Evolutionary conservation across 495 filamentous ascomycete species (phyloP).

Genomic region (Penicillium diatomitis): DNA sequence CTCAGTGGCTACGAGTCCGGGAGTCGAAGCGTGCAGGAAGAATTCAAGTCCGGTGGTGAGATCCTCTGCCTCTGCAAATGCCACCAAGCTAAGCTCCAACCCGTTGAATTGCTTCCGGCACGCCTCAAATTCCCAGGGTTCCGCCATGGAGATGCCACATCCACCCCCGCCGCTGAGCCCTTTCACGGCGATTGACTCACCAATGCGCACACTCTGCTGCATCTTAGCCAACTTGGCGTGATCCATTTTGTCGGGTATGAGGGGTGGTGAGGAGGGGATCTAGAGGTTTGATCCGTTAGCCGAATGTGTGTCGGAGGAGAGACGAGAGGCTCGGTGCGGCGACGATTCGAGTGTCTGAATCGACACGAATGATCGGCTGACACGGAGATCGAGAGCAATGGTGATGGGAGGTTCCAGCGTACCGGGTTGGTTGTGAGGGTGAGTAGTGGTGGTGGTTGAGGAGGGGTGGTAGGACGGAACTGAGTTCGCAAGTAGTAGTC

Average conservation of each 20-base stretch:
- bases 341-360: background rate
- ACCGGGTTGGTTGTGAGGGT: slow-evolving; percentile 7
- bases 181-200: slow-evolving; percentile 24
- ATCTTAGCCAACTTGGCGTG: slow-evolving; percentile 49
- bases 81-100: background rate
- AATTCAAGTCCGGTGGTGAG: background rate
- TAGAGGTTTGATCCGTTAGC: slow-evolving; percentile 15
- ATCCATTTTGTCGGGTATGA: slow-evolving; percentile 41
- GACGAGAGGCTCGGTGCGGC: background rate
- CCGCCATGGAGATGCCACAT: no score
- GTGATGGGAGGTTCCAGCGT: background rate
- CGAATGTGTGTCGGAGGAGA: background rate
- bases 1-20: no score
- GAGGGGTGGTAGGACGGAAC: slow-evolving; percentile 2
- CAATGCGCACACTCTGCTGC: slow-evolving; percentile 49
- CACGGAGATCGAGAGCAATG: background rate
- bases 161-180: no score
- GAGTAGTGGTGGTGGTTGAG: slow-evolving; percentile 3
- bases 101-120: background rate
- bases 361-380: background rate
- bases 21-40: background rate
- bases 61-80: background rate
- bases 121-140: background rate
- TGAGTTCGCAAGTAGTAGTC: no score
- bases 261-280: slow-evolving; percentile 10